Evolutionary conservation across 345 rosid species (phyloP), one percentile per base, ranked within the genome.

Genomic region (Moricandia arvensis): DNA sequence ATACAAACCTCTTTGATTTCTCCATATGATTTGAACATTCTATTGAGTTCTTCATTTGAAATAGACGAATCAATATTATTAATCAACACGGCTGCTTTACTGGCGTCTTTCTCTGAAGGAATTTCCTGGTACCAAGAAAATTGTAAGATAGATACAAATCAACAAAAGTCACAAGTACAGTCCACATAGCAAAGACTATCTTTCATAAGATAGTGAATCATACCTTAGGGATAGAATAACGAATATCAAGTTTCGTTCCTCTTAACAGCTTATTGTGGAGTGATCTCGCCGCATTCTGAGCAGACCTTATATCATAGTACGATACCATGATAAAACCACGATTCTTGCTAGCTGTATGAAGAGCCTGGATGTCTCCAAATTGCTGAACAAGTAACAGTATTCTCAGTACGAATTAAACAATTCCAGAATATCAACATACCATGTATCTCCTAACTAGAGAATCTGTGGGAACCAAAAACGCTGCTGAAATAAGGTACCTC

Each of bases 221-320:
- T 59, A 93, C 99, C 89, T 89, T 89, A 41, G 93, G 93, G 78
- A 82, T 79, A 73, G 91, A 88, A 83, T 87, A 89, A 80, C 84
- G 96, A 79, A 96, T 85, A 75, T 96, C 97, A 81, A 96, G 93
- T 64, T 87, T 87, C 71, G 80, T 83, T 51, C 82, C 88, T 83
- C 90, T 81, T 79, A 90, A 47, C 27, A 86, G 81, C 82, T 77
- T 83, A 69, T 84, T 83, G 71, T 96, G 98, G 67, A 96, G 97
- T 41, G 84, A 75, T 79, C 83, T 83, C 85, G 86, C 85, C 15
- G 98, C 98, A 47, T 85, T 86, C 58, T 77, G 85, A 59, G 99
- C 94, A 65, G 97, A 97, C 80, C 99, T 86, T 78, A 93, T 85
- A 82, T 96, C 99, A 81, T 85, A 88, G 83, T 91, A 96, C 11